Conservation (phyloP, 345 rosid genomes). For the Abelmoschus esculentus region DNA sequence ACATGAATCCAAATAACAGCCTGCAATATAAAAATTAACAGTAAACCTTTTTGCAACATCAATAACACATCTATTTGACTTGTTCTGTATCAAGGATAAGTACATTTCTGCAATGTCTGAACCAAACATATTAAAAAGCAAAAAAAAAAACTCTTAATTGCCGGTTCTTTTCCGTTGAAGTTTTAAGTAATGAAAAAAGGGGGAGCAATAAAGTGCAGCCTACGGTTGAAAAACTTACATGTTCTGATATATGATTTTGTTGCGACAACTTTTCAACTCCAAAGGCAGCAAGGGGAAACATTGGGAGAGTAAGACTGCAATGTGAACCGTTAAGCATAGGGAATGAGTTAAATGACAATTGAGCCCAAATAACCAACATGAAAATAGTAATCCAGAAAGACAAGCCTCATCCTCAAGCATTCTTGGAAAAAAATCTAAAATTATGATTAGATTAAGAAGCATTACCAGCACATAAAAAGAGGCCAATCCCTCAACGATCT, state of each 20-base stretch:
- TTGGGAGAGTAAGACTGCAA: slow-evolving; percentile 79
- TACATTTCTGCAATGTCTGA: not conserved
- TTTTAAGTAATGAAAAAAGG: not conserved
- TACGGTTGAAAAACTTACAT: slow-evolving; percentile 39
- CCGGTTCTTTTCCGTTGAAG: not conserved
- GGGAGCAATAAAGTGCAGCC: not conserved
- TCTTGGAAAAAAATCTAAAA: not conserved
- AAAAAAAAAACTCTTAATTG: not conserved
- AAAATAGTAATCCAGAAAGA: not conserved
- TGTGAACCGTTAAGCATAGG: slow-evolving; percentile 13
- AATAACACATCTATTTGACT: not conserved
- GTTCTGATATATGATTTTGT: slow-evolving; percentile 42
- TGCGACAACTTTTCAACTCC: slow-evolving; percentile 68
- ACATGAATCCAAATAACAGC: slow-evolving; percentile 53
- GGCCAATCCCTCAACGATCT: slow-evolving; percentile 94
- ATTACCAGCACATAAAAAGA: slow-evolving; percentile 92
- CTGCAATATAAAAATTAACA: slow-evolving; percentile 34
- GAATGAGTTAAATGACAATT: not conserved
- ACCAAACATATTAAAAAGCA: not conserved
- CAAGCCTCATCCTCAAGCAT: not conserved
- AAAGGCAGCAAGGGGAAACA: slow-evolving; percentile 74
- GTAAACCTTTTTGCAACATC: slow-evolving; percentile 8
- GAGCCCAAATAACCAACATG: not conserved
- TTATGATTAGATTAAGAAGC: not conserved
- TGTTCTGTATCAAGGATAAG: not conserved